Percentiles rank a stretch among this genome's conserved stretches.
Conservation (phyloP, 371 early-diverging fungal genomes). For the Lichtheimia hyalospora region DNA sequence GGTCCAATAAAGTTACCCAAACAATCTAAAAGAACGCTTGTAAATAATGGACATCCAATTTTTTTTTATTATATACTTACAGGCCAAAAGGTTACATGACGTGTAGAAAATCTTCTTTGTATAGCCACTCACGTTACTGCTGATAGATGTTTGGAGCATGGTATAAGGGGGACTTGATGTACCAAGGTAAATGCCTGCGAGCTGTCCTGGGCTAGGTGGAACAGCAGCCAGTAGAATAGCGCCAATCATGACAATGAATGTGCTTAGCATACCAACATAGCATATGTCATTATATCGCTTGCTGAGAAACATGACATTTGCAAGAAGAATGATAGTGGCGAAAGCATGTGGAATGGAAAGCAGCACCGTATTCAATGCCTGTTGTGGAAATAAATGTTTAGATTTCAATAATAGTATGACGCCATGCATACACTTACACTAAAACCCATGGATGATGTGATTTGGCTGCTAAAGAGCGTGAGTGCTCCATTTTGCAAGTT, state of each 20-base stretch:
- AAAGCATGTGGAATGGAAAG: conserved; percentile 24
- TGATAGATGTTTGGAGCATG: conserved; percentile 1
- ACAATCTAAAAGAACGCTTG: neutral
- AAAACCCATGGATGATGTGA: conserved; percentile 32
- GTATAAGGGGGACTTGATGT: conserved; percentile 1
- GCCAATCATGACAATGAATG: conserved; percentile 6
- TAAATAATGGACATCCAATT: too few relatives aligned
- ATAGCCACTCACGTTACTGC: conserved; percentile 11
- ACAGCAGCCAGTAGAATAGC: conserved; percentile 3
- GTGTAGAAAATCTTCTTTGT: conserved; percentile 23
- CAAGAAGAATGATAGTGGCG: conserved; percentile 15
- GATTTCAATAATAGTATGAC: neutral
- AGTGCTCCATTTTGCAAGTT: conserved; percentile 40
- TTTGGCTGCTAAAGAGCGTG: conserved; percentile 31
- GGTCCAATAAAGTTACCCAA: conserved; percentile 20
- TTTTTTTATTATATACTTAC: neutral
- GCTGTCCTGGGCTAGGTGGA: conserved; percentile 4
- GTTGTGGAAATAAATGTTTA: neutral
- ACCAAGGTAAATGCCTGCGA: neutral
- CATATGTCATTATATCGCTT: conserved; percentile 2
- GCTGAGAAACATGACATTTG: conserved; percentile 14
- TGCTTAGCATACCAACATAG: neutral
- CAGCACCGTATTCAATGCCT: conserved; percentile 11
- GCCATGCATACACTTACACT: conserved; percentile 15
- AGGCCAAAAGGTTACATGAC: conserved; percentile 5